A percentile compares a stretch with the other conserved stretches of the same genome.
These are phyloP conservation scores for Balakata baccata DNA, from an alignment of 345 rosid genomes.

Conservation along the genomic window DNA sequence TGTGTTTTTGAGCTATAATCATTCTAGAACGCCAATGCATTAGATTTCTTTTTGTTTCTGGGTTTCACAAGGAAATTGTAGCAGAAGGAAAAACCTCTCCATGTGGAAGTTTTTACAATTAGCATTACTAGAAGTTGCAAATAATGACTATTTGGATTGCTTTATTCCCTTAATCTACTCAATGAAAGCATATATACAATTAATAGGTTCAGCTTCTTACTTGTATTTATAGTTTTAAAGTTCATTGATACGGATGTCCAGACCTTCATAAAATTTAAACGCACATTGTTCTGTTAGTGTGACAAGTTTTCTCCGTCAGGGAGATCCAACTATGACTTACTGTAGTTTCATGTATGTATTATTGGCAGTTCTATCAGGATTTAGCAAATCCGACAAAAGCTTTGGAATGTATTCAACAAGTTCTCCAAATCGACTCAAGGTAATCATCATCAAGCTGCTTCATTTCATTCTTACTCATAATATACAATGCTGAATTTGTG, in stretches of 20 bases:
- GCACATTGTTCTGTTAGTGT: background rate
- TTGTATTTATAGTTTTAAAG: background rate
- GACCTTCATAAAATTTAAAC: background rate
- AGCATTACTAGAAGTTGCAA: background rate
- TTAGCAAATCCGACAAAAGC: conserved; percentile 66
- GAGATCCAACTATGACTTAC: conserved; percentile 2
- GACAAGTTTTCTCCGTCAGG: conserved; percentile 4
- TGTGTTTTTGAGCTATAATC: background rate
- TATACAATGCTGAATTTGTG: background rate
- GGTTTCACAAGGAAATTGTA: background rate
- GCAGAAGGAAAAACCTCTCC: background rate
- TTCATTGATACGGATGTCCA: background rate
- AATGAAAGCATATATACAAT: background rate
- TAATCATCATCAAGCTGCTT: conserved; percentile 23
- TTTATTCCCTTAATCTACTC: background rate
- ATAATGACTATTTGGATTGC: background rate
- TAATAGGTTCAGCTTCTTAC: background rate
- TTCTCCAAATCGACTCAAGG: conserved; percentile 71
- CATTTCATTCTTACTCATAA: background rate
- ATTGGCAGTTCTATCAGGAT: conserved; percentile 78
- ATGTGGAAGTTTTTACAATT: background rate
- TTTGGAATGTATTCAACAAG: conserved; percentile 65
- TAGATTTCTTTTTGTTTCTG: background rate
- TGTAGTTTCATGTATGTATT: conserved; percentile 12
- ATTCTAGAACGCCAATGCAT: background rate